Percentiles rank a stretch among this genome's conserved stretches.
These are phyloP conservation scores for Irpex rosettiformis DNA, from an alignment of 1,284 basidiomycete species.

Conservation along the genomic window DNA sequence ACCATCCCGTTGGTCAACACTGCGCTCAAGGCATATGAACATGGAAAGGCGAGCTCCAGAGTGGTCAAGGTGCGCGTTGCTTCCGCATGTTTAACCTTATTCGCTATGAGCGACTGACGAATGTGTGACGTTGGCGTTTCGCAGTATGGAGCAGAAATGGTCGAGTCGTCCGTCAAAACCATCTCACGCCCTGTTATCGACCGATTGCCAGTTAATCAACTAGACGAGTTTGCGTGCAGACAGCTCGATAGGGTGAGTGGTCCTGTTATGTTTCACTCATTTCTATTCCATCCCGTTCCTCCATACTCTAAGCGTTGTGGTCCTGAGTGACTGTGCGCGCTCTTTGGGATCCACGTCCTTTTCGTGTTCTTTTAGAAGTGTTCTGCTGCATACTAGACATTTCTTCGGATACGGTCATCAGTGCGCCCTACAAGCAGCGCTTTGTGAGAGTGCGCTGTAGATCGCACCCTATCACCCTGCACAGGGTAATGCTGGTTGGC, in stretches of 20 bases:
- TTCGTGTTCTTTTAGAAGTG: no score
- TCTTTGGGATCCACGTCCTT: no score
- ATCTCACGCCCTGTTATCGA: slow-evolving; percentile 85
- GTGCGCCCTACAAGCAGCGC: not conserved
- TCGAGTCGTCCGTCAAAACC: slow-evolving; percentile 82
- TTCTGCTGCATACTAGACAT: not conserved
- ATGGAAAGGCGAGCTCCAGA: slow-evolving; percentile 72
- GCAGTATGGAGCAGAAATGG: slow-evolving; percentile 85
- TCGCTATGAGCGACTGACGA: not conserved
- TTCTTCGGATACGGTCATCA: not conserved
- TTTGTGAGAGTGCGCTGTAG: not conserved
- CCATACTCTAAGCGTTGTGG: no score
- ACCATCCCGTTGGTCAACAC: slow-evolving; percentile 60
- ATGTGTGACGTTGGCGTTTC: not conserved
- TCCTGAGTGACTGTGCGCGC: no score
- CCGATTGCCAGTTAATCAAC: slow-evolving; percentile 68
- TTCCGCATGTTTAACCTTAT: slow-evolving; percentile 7
- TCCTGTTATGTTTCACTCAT: not conserved
- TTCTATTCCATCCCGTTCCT: not conserved
- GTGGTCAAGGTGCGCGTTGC: slow-evolving; percentile 64
- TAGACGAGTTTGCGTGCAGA: slow-evolving; percentile 87
- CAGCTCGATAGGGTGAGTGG: slow-evolving; percentile 74
- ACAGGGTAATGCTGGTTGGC: not conserved
- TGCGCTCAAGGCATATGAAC: slow-evolving; percentile 71
- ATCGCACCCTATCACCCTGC: not conserved